A percentile compares a stretch with the other conserved stretches of the same genome.
These are phyloP conservation scores for Amanita subjunquillea DNA, from an alignment of 768 basidiomycete genomes.

Conservation along the genomic window DNA sequence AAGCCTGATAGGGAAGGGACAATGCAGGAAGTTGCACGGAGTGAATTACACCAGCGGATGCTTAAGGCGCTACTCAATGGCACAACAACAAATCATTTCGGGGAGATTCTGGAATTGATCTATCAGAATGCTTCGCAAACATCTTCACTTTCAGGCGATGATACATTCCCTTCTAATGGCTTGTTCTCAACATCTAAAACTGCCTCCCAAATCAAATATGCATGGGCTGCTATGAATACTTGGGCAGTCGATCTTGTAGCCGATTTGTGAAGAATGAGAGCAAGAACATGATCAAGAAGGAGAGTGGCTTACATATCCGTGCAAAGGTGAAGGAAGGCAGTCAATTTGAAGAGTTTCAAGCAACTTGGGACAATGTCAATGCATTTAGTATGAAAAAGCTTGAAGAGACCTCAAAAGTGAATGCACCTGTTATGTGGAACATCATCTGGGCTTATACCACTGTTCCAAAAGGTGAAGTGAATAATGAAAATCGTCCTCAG, in stretches of 20 bases:
- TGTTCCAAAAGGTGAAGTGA: background rate
- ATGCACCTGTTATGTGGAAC: constrained; percentile 9
- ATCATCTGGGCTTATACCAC: constrained; percentile 5
- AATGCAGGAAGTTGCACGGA: background rate
- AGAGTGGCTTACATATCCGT: constrained; percentile 7
- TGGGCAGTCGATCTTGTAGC: constrained; percentile 9
- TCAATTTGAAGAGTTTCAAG: background rate
- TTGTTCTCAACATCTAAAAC: background rate
- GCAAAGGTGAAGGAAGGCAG: constrained; percentile 2
- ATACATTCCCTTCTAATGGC: background rate
- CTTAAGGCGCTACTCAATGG: background rate
- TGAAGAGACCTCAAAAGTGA: constrained; percentile 2
- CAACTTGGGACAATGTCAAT: constrained; percentile 8
- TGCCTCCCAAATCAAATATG: constrained; percentile 5
- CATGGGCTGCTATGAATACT: constrained; percentile 6
- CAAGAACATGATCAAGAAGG: constrained; percentile 1
- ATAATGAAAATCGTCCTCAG: background rate
- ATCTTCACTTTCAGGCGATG: background rate
- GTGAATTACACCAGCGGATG: background rate
- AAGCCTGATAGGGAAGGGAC: background rate
- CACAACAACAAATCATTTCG: background rate
- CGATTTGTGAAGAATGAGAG: constrained; percentile 5
- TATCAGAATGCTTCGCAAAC: background rate
- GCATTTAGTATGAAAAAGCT: constrained; percentile 9
- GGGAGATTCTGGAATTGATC: background rate